Conservation (phyloP, 768 basidiomycete species). For the Mycena olivaceomarginata region DNA sequence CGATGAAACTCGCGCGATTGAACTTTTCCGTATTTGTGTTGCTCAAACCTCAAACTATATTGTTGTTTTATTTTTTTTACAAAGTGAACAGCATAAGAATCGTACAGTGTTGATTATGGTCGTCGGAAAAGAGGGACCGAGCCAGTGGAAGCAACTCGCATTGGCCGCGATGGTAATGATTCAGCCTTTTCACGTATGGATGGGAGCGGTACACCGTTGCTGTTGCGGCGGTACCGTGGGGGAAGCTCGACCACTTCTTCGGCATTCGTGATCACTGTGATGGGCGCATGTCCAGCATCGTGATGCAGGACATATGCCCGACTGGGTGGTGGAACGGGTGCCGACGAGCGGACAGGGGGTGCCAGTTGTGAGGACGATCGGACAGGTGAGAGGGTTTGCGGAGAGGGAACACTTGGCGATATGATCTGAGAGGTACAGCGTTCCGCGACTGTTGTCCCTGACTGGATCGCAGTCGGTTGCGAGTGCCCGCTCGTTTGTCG, state of each 20-base stretch:
- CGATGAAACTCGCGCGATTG: no score
- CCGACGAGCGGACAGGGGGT: not conserved
- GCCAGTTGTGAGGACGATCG: no score
- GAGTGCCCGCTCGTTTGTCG: not conserved
- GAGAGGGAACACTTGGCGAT: not conserved
- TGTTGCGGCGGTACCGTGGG: conserved; percentile 44
- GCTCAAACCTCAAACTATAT: no score
- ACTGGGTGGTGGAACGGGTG: not conserved
- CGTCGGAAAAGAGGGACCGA: not conserved
- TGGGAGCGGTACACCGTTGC: not conserved
- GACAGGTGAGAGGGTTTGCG: not conserved
- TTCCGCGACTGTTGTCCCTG: conserved; percentile 2
- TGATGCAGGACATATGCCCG: conserved; percentile 64
- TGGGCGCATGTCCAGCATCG: conserved; percentile 62
- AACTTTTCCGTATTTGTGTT: no score
- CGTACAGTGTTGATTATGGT: not conserved
- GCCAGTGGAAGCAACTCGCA: not conserved
- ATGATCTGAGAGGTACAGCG: not conserved
- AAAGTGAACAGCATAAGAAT: no score
- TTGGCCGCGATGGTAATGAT: not conserved
- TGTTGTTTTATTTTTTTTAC: no score
- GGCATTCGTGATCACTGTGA: conserved; percentile 60
- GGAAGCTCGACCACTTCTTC: conserved; percentile 64
- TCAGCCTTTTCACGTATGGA: conserved; percentile 14
- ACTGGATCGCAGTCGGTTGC: no score